Base-by-base conservation (phyloP, 2,329 filamentous ascomycete species). In the Biscogniauxia marginata region DNA sequence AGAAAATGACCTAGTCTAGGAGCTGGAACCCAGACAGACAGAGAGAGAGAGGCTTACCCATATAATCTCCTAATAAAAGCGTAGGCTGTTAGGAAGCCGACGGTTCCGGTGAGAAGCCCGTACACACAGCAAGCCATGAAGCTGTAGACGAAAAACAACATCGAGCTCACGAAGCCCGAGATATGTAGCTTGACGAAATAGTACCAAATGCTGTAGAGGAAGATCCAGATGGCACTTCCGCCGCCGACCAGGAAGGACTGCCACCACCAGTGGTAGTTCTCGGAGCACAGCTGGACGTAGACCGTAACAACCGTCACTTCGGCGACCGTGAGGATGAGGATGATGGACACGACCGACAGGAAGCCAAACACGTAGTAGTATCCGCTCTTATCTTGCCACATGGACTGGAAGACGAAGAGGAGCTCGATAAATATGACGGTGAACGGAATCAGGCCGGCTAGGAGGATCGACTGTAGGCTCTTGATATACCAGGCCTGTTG, bases 261-360 rank as follows among this genome's bases (percentile, higher is more conserved):
- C 91, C 91, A 96, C 90, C 90, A 95, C 91, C 91, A 96, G 71
- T 91, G 84, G 74, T 95, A 88, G 72, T 96, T 92, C 81, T 96
- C 91, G 1, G 85, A 81, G 74, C 90, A 93, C 18, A 96, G 83
- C 74, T 91, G 88, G 49, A 90, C 83, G 73, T 96, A 96, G 16
- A 91, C 88, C 1, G 87, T 86, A 56, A 96, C 90, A 20, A 96
- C 84, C 0, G 90, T 93, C 51, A 93, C 90, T 75, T 95, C 90
- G 64, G 90, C 85, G 24, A 96, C 84, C 0, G 90, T 91, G 45
- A 95, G 73, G 24, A 91, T 79, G 7, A 95, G 75, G 55, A 95
- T 88, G 9, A 84, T 76, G 21, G 81, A 86, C 8, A 95, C 88
- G 16, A 91, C 85, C 7, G 87, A 86, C 61, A 95, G 74, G 76